Evolutionary conservation across 306 rosid species (phyloP).

Genomic region (Lathyrus aphaca): DNA sequence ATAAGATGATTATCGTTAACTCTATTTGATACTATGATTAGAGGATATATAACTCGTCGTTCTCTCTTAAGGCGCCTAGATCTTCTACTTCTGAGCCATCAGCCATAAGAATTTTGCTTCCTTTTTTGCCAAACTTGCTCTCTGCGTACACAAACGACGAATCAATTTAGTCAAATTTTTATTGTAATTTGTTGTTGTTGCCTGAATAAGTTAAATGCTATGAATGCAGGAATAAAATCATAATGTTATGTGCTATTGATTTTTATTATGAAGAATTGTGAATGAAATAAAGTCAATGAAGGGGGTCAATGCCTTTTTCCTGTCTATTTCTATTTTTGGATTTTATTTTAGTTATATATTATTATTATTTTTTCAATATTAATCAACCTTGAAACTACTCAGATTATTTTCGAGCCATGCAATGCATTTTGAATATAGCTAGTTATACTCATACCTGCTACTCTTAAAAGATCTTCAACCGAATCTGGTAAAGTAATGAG

Average conservation of each 20-base stretch:
- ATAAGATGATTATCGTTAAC: conserved; percentile 5
- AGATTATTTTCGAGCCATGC: conserved; percentile 26
- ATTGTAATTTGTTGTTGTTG: conserved; percentile 6
- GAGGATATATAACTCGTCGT: conserved; percentile 66
- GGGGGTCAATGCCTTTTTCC: not conserved
- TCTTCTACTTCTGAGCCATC: conserved; percentile 80
- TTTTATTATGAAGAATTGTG: not conserved
- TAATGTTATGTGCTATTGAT: conserved; percentile 6
- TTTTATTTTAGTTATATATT: not conserved
- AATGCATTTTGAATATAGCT: conserved; percentile 35
- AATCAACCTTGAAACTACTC: conserved; percentile 19
- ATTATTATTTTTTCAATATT: not conserved
- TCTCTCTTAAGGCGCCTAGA: conserved; percentile 65
- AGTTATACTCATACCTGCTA: conserved; percentile 65
- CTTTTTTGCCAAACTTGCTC: conserved; percentile 68
- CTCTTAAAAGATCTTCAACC: conserved; percentile 60
- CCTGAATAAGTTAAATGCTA: conserved; percentile 23
- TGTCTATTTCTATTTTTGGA: conserved; percentile 4
- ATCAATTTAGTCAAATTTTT: conserved; percentile 18
- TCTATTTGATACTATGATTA: conserved; percentile 37
- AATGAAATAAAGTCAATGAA: conserved; percentile 17
- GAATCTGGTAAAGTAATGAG: conserved; percentile 74
- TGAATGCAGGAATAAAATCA: conserved; percentile 13
- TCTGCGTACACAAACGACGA: conserved; percentile 53
- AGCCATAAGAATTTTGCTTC: conserved; percentile 68